These are phyloP conservation scores for Pythium phragmitis DNA, from an alignment of 352 stramenopile genomes.

Conservation along the genomic window DNA sequence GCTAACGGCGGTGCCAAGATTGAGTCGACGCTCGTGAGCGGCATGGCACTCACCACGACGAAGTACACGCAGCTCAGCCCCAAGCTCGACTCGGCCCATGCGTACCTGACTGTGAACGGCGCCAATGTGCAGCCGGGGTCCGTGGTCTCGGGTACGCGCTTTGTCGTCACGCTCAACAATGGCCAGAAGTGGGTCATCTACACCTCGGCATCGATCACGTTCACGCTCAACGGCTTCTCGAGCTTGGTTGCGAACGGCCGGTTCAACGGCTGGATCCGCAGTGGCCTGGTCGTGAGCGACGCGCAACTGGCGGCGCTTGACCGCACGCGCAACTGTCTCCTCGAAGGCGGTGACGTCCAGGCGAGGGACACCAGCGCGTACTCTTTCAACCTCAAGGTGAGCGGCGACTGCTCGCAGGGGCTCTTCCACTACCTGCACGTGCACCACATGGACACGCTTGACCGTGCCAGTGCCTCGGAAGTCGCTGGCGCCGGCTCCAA, in stretches of 20 bases:
- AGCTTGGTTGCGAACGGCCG: slow-evolving; percentile 34
- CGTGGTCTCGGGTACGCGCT: slow-evolving; percentile 40
- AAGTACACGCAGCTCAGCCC: slow-evolving; percentile 45
- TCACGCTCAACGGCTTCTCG: slow-evolving; percentile 30
- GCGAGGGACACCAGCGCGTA: slow-evolving; percentile 46
- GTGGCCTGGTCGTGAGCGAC: slow-evolving; percentile 29
- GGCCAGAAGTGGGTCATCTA: slow-evolving; percentile 65
- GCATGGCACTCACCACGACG: slow-evolving; percentile 59
- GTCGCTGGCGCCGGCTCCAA: slow-evolving; percentile 33
- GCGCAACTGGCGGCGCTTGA: slow-evolving; percentile 42
- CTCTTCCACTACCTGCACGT: slow-evolving; percentile 63
- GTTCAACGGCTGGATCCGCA: slow-evolving; percentile 40
- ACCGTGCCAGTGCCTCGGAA: slow-evolving; percentile 38
- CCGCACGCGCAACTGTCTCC: slow-evolving; percentile 40
- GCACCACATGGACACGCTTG: slow-evolving; percentile 62
- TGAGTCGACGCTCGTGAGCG: slow-evolving; percentile 50
- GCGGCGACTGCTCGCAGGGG: slow-evolving; percentile 42
- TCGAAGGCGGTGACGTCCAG: slow-evolving; percentile 47
- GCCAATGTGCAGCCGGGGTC: slow-evolving; percentile 5
- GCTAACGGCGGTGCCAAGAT: slow-evolving; percentile 30
- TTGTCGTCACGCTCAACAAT: slow-evolving; percentile 53
- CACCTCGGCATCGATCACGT: slow-evolving; percentile 47
- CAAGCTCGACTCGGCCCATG: slow-evolving; percentile 35
- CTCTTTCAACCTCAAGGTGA: slow-evolving; percentile 58
- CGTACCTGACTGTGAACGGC: slow-evolving; percentile 50